A percentile compares a stretch with the other conserved stretches of the same genome.
Evolutionary conservation across 176 grass and related monocot genomes (phyloP).

Genomic region (Alopecurus myosuroides): DNA sequence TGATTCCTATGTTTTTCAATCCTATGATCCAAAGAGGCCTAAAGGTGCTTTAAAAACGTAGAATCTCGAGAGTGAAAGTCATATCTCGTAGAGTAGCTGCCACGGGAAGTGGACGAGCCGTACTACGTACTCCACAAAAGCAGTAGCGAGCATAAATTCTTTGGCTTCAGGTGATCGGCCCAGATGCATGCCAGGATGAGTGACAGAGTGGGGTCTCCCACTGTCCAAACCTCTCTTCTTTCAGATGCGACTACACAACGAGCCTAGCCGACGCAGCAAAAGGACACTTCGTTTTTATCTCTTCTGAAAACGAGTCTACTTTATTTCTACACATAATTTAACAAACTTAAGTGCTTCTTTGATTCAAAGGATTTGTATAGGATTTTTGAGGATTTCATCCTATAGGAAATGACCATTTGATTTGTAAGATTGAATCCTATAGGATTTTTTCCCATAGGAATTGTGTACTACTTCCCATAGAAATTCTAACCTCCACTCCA

Average conservation of each 20-base stretch:
- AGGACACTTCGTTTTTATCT: not conserved
- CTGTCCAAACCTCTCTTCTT: not conserved
- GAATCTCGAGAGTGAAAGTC: not conserved
- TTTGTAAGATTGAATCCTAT: too few relatives aligned
- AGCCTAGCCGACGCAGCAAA: not conserved
- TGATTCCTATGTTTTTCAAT: too few relatives aligned
- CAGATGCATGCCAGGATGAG: not conserved
- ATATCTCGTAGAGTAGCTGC: not conserved
- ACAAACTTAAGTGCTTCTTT: too few relatives aligned
- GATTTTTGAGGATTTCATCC: too few relatives aligned
- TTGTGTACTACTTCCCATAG: too few relatives aligned
- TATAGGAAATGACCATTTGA: too few relatives aligned
- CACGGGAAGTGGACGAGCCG: conserved; percentile 1
- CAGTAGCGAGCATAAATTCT: not conserved
- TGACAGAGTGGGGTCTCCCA: not conserved
- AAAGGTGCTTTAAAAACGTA: too few relatives aligned
- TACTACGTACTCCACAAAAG: not conserved
- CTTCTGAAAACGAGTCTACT: not conserved
- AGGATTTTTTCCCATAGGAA: too few relatives aligned
- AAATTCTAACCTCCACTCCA: too few relatives aligned
- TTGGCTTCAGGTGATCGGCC: not conserved
- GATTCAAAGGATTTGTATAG: too few relatives aligned
- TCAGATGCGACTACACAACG: conserved; percentile 1
- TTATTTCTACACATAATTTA: too few relatives aligned
- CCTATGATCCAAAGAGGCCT: too few relatives aligned